Conservation (phyloP, 1,284 basidiomycete species). For the Ustilago lituana region DNA sequence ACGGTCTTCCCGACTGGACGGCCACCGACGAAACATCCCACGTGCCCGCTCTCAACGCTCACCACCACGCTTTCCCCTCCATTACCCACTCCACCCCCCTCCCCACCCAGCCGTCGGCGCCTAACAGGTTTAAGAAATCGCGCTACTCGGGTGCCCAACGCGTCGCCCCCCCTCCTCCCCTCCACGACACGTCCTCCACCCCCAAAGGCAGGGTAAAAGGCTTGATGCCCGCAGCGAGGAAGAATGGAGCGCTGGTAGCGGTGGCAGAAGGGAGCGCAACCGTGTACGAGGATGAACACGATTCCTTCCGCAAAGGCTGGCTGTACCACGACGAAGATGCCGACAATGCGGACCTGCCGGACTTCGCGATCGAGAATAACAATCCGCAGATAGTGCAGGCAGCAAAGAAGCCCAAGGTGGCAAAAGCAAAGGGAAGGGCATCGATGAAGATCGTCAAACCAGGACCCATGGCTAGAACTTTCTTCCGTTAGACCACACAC, state of each 20-base stretch:
- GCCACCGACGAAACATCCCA: slow-evolving; percentile 36
- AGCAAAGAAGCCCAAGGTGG: slow-evolving; percentile 14
- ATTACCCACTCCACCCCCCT: slow-evolving; percentile 33
- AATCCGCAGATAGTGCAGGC: not conserved
- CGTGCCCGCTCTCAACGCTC: slow-evolving; percentile 21
- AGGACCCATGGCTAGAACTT: slow-evolving; percentile 39
- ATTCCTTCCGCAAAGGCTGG: slow-evolving; percentile 32
- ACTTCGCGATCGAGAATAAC: slow-evolving; percentile 33
- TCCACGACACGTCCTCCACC: not conserved
- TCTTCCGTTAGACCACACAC: slow-evolving; percentile 31
- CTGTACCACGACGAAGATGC: slow-evolving; percentile 27
- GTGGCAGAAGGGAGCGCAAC: not conserved
- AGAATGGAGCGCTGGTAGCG: not conserved
- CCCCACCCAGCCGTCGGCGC: slow-evolving; percentile 9
- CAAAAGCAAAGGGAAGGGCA: slow-evolving; percentile 9
- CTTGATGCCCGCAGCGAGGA: slow-evolving; percentile 3
- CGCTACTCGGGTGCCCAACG: slow-evolving; percentile 42
- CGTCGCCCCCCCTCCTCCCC: not conserved
- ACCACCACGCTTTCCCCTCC: not conserved
- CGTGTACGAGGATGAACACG: slow-evolving; percentile 31
- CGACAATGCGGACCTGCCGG: slow-evolving; percentile 18
- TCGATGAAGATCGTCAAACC: slow-evolving; percentile 32
- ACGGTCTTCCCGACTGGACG: slow-evolving; percentile 41
- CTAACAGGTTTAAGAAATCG: slow-evolving; percentile 7
- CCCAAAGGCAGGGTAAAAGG: slow-evolving; percentile 3